These are phyloP conservation scores for Maudiozyma turicensis DNA, from an alignment of 805 yeast genomes.

Conservation along the genomic window DNA sequence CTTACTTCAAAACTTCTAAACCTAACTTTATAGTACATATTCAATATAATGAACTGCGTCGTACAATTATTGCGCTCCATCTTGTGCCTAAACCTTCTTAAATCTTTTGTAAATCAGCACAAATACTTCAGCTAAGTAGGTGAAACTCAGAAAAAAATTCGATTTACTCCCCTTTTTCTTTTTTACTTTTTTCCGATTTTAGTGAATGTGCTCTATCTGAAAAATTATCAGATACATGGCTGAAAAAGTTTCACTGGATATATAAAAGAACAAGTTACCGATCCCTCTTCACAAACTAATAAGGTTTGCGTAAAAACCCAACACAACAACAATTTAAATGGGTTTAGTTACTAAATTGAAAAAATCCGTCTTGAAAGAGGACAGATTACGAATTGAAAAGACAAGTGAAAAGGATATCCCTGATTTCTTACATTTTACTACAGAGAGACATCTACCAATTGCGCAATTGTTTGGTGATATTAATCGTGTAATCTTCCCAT, in stretches of 20 bases:
- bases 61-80: too few relatives aligned
- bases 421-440: slow-evolving; percentile 3
- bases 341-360: neutral
- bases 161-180: too few relatives aligned
- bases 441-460: slow-evolving; percentile 4
- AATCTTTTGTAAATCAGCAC: too few relatives aligned
- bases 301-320: neutral
- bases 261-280: too few relatives aligned
- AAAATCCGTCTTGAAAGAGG: neutral
- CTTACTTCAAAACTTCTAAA: too few relatives aligned
- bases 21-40: too few relatives aligned
- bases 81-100: too few relatives aligned
- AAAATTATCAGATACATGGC: neutral
- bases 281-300: neutral
- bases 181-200: too few relatives aligned
- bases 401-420: neutral
- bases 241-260: neutral
- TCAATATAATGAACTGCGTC: too few relatives aligned
- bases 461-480: neutral
- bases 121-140: too few relatives aligned
- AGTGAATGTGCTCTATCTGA: neutral
- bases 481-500: slow-evolving; percentile 8
- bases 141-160: too few relatives aligned
- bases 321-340: neutral
- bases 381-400: slow-evolving; percentile 1